Percentiles rank a stretch among this genome's conserved stretches.
Evolutionary conservation across 2,329 filamentous ascomycete genomes (phyloP).

Genomic region (Phaeosphaeriaceae sp.): DNA sequence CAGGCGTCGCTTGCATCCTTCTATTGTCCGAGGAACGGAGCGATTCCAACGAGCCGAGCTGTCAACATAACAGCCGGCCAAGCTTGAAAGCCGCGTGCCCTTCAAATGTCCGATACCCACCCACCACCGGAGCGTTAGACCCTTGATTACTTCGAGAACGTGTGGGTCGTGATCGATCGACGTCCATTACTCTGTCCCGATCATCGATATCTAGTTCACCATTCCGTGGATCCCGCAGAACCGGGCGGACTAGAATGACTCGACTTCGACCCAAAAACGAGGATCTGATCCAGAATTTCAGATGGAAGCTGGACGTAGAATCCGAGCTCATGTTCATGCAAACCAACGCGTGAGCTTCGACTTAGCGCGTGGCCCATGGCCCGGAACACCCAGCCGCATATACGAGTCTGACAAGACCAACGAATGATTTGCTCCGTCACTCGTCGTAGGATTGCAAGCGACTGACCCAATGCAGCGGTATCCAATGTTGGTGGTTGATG

Average conservation of each 20-base stretch:
- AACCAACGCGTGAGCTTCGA: neutral
- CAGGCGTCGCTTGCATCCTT: neutral
- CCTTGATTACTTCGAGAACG: neutral
- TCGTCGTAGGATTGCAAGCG: neutral
- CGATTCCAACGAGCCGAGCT: neutral
- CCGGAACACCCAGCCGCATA: neutral
- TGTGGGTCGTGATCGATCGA: neutral
- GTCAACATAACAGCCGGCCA: neutral
- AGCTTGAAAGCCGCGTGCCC: neutral
- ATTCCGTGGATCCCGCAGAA: neutral
- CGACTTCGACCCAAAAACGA: neutral
- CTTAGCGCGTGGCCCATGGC: neutral
- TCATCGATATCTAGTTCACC: neutral
- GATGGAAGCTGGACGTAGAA: neutral
- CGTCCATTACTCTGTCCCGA: neutral
- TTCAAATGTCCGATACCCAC: neutral
- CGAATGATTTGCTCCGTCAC: neutral
- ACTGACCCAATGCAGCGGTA: neutral
- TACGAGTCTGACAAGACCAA: neutral
- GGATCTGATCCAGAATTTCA: neutral
- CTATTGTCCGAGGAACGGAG: neutral
- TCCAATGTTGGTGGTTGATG: neutral
- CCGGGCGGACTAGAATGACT: neutral
- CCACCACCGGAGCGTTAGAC: neutral
- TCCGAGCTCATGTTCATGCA: neutral